phyloP scores from a whole-genome alignment of 2,329 filamentous ascomycete genomes.

The Dothideomycetidae sp. region DNA sequence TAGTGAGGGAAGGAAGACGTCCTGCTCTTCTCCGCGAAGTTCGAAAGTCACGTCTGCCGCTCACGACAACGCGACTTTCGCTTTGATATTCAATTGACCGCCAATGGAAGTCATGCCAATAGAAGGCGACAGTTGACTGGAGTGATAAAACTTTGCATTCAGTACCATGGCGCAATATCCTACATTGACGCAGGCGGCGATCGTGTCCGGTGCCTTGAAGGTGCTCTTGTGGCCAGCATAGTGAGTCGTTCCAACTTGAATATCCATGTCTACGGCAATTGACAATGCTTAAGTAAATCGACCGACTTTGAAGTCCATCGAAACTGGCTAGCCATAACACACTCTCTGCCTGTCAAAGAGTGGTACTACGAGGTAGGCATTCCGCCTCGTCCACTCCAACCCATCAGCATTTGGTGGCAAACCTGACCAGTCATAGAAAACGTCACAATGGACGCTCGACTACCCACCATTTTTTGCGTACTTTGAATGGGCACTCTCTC shows the following conservation, averaged over 20 bases:
- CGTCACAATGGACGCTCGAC: slow-evolving; percentile 98
- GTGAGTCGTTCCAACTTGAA: slow-evolving; percentile 41
- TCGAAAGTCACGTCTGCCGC: too few species aligned
- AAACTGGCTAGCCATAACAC: slow-evolving; percentile 94
- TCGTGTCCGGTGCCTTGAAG: slow-evolving; percentile 80
- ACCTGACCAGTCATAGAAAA: slow-evolving; percentile 57
- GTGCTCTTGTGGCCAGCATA: slow-evolving; percentile 87
- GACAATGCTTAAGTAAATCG: slow-evolving; percentile 56
- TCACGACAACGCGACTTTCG: too few species aligned
- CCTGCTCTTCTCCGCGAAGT: too few species aligned
- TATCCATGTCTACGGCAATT: slow-evolving; percentile 11
- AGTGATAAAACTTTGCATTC: too few species aligned
- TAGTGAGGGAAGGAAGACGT: too few species aligned
- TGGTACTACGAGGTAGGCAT: slow-evolving; percentile 75
- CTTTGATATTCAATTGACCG: too few species aligned
- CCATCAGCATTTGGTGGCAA: too few species aligned
- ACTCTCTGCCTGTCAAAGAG: slow-evolving; percentile 70
- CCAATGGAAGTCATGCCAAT: too few species aligned
- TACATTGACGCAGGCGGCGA: slow-evolving; percentile 73
- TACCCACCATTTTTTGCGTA: slow-evolving; percentile 97
- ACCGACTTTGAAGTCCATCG: slow-evolving; percentile 98
- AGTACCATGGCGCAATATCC: slow-evolving; percentile 70
- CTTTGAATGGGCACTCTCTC: slow-evolving; percentile 87
- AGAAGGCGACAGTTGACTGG: too few species aligned
- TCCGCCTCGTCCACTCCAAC: neutral